phyloP scores from a whole-genome alignment of 306 rosid genomes.

The Cucurbita ficifolia region DNA sequence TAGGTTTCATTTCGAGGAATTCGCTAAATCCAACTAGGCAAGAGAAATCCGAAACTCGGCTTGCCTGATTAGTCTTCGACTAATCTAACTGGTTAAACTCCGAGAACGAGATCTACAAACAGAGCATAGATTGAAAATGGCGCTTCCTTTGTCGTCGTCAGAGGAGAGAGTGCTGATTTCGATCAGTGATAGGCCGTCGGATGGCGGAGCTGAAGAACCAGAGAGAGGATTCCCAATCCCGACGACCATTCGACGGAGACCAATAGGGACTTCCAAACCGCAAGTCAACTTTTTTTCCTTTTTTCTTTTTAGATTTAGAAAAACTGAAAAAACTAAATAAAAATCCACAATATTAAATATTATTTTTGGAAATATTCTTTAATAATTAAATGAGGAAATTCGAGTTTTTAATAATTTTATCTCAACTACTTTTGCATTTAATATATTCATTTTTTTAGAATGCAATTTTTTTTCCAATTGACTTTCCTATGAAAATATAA shows the following conservation, averaged over 20 bases:
- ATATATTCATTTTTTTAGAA: no score
- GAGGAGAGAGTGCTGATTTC: neutral
- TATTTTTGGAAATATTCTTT: neutral
- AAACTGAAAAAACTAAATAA: neutral
- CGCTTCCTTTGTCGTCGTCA: neutral
- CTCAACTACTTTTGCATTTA: neutral
- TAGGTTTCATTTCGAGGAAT: conserved; percentile 28
- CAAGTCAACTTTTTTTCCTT: neutral
- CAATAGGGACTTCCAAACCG: neutral
- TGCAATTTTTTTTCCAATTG: neutral
- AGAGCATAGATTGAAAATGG: neutral
- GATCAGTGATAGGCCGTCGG: neutral
- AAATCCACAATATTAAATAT: neutral
- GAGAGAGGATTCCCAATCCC: neutral
- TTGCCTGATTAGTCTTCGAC: neutral
- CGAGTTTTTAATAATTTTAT: no score
- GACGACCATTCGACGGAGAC: neutral
- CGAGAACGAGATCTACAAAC: neutral
- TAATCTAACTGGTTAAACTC: neutral
- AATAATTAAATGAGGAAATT: neutral
- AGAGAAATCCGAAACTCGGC: neutral
- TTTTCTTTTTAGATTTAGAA: neutral
- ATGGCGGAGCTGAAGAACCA: neutral
- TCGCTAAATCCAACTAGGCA: no score
- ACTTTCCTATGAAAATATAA: neutral